phyloP scores from a whole-genome alignment of 208 protist genomes.

The Trypanosoma melophagium region DNA sequence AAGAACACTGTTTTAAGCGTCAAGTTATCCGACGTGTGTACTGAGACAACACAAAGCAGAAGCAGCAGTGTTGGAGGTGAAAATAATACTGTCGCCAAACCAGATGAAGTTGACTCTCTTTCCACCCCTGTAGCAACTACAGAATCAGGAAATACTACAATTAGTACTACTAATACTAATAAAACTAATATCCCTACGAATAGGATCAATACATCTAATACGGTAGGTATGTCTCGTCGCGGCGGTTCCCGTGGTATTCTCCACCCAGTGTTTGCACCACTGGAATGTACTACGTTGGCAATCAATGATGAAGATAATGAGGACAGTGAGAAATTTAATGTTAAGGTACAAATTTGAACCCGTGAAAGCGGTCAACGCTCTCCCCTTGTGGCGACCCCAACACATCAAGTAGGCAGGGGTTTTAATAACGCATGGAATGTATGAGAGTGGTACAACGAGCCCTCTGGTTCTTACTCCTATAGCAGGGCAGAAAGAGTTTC shows the following conservation, averaged over 20 bases:
- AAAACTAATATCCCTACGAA: too few species aligned
- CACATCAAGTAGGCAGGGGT: neutral
- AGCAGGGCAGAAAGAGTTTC: neutral
- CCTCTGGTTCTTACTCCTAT: neutral
- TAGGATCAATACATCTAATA: too few species aligned
- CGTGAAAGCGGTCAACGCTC: conserved; percentile 5
- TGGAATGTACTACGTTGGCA: neutral
- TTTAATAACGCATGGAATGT: neutral
- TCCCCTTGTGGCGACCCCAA: conserved; percentile 1
- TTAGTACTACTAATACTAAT: too few species aligned
- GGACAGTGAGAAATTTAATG: neutral
- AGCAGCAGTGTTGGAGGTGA: too few species aligned
- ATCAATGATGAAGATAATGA: neutral
- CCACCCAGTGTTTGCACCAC: neutral
- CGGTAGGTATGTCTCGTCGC: too few species aligned
- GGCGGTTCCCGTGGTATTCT: neutral
- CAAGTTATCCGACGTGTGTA: too few species aligned
- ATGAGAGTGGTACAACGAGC: neutral
- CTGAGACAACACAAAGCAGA: too few species aligned
- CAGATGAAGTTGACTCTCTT: too few species aligned
- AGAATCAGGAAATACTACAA: too few species aligned
- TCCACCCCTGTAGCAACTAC: too few species aligned
- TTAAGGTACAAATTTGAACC: conserved; percentile 12
- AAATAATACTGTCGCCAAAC: too few species aligned
- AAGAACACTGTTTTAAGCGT: too few species aligned